These are phyloP conservation scores for Linnemannia exigua DNA, from an alignment of 192 early-diverging fungal genomes.

Conservation along the genomic window DNA sequence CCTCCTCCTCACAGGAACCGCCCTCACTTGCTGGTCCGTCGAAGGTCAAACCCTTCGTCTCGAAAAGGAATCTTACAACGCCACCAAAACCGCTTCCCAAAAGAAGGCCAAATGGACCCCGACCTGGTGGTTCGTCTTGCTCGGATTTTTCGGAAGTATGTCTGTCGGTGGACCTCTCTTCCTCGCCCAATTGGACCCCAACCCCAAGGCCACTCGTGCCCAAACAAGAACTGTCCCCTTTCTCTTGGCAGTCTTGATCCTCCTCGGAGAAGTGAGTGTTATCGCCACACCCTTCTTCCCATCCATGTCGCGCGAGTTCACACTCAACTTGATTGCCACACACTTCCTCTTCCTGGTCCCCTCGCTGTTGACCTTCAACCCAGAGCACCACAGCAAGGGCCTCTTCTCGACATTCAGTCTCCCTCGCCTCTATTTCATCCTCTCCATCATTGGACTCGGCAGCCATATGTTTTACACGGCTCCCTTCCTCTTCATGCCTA, in stretches of 20 bases:
- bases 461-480: constrained; percentile 40
- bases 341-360: constrained; percentile 50
- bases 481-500: constrained; percentile 45
- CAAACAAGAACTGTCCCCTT: constrained; percentile 37
- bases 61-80: constrained; percentile 2
- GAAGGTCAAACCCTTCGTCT: constrained; percentile 41
- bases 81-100: not conserved
- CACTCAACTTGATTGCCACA: constrained; percentile 36
- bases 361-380: constrained; percentile 37
- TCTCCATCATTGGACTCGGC: constrained; percentile 31
- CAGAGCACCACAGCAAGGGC: constrained; percentile 12
- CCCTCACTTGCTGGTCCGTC: constrained; percentile 52
- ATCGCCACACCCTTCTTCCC: constrained; percentile 43
- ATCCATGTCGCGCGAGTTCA: constrained; percentile 36
- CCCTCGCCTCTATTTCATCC: constrained; percentile 35
- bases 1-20: constrained; percentile 46
- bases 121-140: constrained; percentile 53
- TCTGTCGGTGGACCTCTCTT: constrained; percentile 54
- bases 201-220: constrained; percentile 14
- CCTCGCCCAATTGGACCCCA: constrained; percentile 41
- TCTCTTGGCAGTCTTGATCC: constrained; percentile 33
- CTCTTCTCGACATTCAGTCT: constrained; percentile 27
- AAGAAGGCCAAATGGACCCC: constrained; percentile 36
- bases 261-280: constrained; percentile 44
- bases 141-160: constrained; percentile 57